phyloP scores from a whole-genome alignment of 2,329 filamentous ascomycete genomes.

The Colletotrichum orchidophilum region DNA sequence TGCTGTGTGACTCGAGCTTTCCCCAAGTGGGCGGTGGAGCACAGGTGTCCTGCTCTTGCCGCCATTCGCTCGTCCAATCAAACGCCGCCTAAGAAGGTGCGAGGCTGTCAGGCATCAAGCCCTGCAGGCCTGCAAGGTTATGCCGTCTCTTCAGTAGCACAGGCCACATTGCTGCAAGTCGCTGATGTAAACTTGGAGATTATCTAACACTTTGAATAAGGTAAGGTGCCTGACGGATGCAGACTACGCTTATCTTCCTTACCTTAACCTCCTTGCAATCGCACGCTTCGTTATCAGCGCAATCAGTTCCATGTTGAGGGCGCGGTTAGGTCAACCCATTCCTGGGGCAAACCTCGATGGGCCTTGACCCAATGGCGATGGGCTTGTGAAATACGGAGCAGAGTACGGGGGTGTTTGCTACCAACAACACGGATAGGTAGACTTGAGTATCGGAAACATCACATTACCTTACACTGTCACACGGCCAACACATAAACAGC shows the following conservation, averaged over 20 bases:
- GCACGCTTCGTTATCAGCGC: no score
- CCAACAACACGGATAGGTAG: no score
- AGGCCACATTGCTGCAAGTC: conserved; percentile 14
- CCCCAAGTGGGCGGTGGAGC: neutral
- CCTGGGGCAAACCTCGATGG: no score
- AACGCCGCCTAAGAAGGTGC: neutral
- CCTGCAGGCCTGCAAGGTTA: conserved; percentile 3
- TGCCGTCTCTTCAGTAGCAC: conserved; percentile 17
- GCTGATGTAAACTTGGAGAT: neutral
- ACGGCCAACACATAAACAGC: neutral
- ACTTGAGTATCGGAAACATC: no score
- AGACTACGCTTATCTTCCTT: no score
- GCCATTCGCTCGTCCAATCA: conserved; percentile 26
- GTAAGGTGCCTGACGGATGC: no score
- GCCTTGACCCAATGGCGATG: no score
- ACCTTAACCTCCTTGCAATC: no score
- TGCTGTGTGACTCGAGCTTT: conserved; percentile 2
- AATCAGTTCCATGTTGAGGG: no score
- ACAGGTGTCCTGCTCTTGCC: conserved; percentile 16
- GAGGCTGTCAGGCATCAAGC: conserved; percentile 28
- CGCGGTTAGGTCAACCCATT: no score
- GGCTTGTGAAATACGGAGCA: no score
- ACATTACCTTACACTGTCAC: neutral
- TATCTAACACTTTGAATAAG: neutral
- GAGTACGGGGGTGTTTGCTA: no score